Percentiles rank a stretch among this genome's conserved stretches.
phyloP scores from a whole-genome alignment of 306 rosid genomes.

The Inga oerstediana region DNA sequence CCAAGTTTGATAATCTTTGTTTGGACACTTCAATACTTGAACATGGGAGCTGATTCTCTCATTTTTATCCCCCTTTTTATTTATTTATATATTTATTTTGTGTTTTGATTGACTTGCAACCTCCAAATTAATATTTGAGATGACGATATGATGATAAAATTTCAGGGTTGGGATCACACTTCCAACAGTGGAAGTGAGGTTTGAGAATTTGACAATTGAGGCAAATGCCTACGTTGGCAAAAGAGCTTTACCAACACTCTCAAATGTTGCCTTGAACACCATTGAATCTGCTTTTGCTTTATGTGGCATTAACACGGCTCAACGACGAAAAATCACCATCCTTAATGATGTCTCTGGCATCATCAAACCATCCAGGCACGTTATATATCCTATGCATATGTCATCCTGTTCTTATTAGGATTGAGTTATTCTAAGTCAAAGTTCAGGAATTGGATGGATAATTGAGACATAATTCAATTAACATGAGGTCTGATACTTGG shows the following conservation, averaged over 20 bases:
- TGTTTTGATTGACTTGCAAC: too few species aligned
- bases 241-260: constrained; percentile 87
- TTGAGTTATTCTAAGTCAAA: too few species aligned
- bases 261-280: constrained; percentile 68
- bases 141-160: neutral
- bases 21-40: neutral
- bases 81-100: neutral
- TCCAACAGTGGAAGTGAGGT: constrained; percentile 88
- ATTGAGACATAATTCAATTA: too few species aligned
- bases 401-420: too few species aligned
- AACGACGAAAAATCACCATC: constrained; percentile 76
- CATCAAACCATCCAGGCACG: constrained; percentile 84
- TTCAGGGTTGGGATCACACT: constrained; percentile 84
- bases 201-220: constrained; percentile 60
- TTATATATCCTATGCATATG: neutral
- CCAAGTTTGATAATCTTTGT: neutral
- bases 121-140: neutral
- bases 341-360: constrained; percentile 70
- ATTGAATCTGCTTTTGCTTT: constrained; percentile 63
- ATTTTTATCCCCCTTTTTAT: too few species aligned
- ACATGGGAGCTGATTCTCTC: neutral
- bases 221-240: constrained; percentile 73
- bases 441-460: too few species aligned
- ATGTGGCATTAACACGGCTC: constrained; percentile 54
- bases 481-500: neutral